Conservation (phyloP, 2,329 filamentous ascomycete species). For the Verticillium zaregamsianum region DNA sequence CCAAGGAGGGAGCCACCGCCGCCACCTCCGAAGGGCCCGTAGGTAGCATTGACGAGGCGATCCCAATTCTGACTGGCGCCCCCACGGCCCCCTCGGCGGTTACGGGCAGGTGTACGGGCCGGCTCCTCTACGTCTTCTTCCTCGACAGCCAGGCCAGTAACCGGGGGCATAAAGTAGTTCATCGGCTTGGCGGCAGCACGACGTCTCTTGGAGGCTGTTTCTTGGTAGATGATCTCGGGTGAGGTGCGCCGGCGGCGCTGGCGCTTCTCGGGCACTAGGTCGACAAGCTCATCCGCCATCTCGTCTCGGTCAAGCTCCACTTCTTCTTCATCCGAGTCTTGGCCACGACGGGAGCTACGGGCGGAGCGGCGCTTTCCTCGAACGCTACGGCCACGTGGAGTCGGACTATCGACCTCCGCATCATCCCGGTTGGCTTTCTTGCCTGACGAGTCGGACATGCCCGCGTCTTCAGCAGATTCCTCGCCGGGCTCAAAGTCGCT, state of each 20-base stretch:
- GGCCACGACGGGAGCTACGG: conserved; percentile 42
- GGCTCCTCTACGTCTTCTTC: conserved; percentile 70
- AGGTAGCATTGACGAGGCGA: conserved; percentile 81
- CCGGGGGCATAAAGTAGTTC: conserved; percentile 82
- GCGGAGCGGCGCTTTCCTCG: conserved; percentile 35
- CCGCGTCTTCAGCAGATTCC: conserved; percentile 52
- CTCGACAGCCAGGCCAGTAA: conserved; percentile 55
- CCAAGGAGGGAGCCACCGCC: conserved; percentile 68
- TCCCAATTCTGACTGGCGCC: conserved; percentile 63
- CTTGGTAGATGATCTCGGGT: conserved; percentile 56
- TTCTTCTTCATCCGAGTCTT: conserved; percentile 53
- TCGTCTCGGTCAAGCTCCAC: conserved; percentile 59
- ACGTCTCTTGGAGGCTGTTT: conserved; percentile 44
- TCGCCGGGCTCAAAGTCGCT: conserved; percentile 60
- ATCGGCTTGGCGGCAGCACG: conserved; percentile 61
- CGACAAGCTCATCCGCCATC: conserved; percentile 61
- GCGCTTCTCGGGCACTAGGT: conserved; percentile 52
- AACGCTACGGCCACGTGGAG: conserved; percentile 42
- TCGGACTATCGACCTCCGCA: conserved; percentile 43
- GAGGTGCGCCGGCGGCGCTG: conserved; percentile 45
- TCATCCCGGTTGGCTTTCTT: conserved; percentile 33
- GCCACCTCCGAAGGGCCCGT: conserved; percentile 88
- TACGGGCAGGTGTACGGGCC: conserved; percentile 62
- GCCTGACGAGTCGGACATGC: conserved; percentile 31
- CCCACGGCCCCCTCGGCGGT: conserved; percentile 57